These are phyloP conservation scores for Fragaria nilgerrensis DNA, from an alignment of 306 rosid species.

Conservation along the genomic window DNA sequence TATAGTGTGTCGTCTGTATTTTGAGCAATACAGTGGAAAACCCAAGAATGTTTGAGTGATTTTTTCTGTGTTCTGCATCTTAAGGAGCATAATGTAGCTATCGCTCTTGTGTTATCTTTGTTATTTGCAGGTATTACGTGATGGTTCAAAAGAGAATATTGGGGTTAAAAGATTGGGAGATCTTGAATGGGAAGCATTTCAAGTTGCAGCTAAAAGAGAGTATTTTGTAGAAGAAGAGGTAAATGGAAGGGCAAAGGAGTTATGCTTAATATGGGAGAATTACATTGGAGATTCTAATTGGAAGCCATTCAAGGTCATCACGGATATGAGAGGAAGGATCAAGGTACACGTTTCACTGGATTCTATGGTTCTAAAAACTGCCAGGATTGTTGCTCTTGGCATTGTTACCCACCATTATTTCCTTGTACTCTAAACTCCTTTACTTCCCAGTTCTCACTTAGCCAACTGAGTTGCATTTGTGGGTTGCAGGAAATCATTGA, in stretches of 20 bases:
- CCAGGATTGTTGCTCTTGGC: not conserved
- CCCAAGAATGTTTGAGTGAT: not conserved
- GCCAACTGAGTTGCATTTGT: not conserved
- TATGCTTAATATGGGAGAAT: slow-evolving; percentile 58
- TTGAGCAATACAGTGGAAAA: not conserved
- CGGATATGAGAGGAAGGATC: slow-evolving; percentile 27
- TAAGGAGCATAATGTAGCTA: not conserved
- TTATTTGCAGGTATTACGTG: slow-evolving; percentile 36
- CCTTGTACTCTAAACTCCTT: not conserved
- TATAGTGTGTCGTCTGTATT: not conserved
- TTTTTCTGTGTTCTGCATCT: not conserved
- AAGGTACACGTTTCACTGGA: slow-evolving; percentile 28
- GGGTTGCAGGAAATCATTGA: slow-evolving; percentile 2
- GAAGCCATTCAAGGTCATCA: slow-evolving; percentile 58
- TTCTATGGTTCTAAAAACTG: not conserved
- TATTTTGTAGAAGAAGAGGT: slow-evolving; percentile 27
- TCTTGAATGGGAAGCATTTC: slow-evolving; percentile 49
- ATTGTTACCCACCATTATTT: not conserved
- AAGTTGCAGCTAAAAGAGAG: slow-evolving; percentile 34
- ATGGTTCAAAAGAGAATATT: slow-evolving; percentile 17
- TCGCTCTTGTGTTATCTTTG: not conserved
- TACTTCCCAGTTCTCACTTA: not conserved
- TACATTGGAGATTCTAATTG: slow-evolving; percentile 60
- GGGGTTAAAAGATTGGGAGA: slow-evolving; percentile 50
- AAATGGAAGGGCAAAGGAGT: slow-evolving; percentile 27